Evolutionary conservation across 169 alveolate species (phyloP).

Genomic region (Plasmodium sp.): DNA sequence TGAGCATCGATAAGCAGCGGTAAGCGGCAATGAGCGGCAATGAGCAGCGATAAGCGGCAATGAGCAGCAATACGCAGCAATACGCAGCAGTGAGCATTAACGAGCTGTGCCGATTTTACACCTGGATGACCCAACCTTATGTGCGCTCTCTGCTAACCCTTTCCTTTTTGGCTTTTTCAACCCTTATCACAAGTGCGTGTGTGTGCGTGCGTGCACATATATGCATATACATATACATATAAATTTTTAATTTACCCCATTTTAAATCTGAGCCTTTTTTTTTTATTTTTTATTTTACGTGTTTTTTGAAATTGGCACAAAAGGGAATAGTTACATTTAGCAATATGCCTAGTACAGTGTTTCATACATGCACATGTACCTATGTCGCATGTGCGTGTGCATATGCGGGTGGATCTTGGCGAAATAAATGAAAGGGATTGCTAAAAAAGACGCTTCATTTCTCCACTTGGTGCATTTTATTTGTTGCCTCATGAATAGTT

Average conservation of each 20-base stretch:
- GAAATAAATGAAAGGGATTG: conserved; percentile 5
- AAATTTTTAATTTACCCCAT: conserved; percentile 15
- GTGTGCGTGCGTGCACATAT: not conserved
- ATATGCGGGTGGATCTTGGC: not conserved
- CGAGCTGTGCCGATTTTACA: not conserved
- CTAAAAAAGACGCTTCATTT: not conserved
- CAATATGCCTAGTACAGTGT: not conserved
- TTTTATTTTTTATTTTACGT: not conserved
- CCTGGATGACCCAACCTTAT: not conserved
- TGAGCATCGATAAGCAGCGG: not conserved
- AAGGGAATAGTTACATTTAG: not conserved
- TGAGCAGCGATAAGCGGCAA: not conserved
- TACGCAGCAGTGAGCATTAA: not conserved
- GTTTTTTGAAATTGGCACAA: conserved; percentile 7
- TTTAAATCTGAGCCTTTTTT: conserved; percentile 1
- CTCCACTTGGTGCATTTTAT: not conserved
- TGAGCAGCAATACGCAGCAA: no score
- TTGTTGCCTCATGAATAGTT: not conserved
- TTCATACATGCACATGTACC: not conserved
- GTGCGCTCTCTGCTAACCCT: not conserved
- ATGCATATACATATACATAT: not conserved
- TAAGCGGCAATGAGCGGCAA: no score
- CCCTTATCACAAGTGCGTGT: not conserved
- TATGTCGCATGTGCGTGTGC: not conserved
- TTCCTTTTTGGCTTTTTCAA: conserved; percentile 15